These are phyloP conservation scores for Sanghuangporus baumii DNA, from an alignment of 1,284 basidiomycete genomes.

Conservation along the genomic window DNA sequence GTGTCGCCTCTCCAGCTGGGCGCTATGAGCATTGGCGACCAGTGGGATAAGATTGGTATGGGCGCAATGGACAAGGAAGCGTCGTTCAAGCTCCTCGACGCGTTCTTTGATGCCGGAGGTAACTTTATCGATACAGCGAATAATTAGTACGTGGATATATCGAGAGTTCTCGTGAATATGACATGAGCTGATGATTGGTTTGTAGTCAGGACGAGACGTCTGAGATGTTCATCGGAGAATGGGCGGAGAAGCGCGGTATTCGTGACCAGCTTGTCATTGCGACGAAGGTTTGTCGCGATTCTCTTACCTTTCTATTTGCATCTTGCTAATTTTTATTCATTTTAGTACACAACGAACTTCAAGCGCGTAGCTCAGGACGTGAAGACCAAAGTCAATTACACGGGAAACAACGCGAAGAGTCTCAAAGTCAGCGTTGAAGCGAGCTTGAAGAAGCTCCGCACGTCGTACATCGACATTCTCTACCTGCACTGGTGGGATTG, in stretches of 20 bases:
- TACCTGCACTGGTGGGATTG: conserved; percentile 41
- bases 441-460: conserved; percentile 50
- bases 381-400: conserved; percentile 27
- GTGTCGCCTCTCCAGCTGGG: conserved; percentile 45
- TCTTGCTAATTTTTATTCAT: conserved; percentile 30
- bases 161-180: not conserved
- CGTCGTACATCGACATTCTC: conserved; percentile 47
- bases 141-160: conserved; percentile 23
- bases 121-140: conserved; percentile 29
- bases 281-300: conserved; percentile 30
- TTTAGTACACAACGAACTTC: conserved; percentile 32
- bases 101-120: conserved; percentile 20
- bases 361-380: conserved; percentile 21
- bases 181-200: no score
- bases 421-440: conserved; percentile 29
- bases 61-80: conserved; percentile 16
- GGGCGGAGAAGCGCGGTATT: conserved; percentile 33
- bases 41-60: conserved; percentile 26
- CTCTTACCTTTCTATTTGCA: conserved; percentile 27
- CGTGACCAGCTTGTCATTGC: conserved; percentile 41
- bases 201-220: conserved; percentile 27
- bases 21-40: conserved; percentile 41
- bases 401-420: conserved; percentile 32
- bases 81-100: conserved; percentile 22
- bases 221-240: conserved; percentile 36